Evolutionary conservation across 2,329 filamentous ascomycete species (phyloP), one percentile per base, ranked within the genome.

Genomic region (Ilyonectria destructans): DNA sequence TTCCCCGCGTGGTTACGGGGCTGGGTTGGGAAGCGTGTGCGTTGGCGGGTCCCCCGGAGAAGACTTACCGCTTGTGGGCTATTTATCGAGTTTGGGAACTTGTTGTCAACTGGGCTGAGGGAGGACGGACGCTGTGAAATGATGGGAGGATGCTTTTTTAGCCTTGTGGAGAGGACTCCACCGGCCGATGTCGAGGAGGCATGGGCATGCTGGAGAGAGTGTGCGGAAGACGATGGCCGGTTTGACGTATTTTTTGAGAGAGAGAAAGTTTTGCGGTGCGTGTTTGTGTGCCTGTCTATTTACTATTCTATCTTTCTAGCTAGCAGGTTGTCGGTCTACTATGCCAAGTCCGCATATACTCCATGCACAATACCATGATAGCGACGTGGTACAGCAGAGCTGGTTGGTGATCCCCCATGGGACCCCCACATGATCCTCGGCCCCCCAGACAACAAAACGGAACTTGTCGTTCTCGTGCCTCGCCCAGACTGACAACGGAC

Each of bases 1-100:
- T 55, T 60, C 62, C 62, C 62, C 62, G 62, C 62, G 57, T 59
- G 62, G 45, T 4, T 13, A 46, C 7, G 23, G 21, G 45, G n/a
- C 19, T 40, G 31, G 56, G 33, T 5, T 13, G 4, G 48, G 23
- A 52, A 29, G 31, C 31, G 31, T 10, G 31, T 12, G 23, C 23
- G 23, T 26, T 5, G 31, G 48, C 48, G 48, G 48, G 48, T 33
- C 33, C 35, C 23, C 26, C 19, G 48, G 55, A n/a, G 15, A 55
- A 10, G 35, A 13, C 54, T 65, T 65, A 31, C 62, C 48, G 48
- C 48, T 54, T 59, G 48, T 48, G 62, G 62, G 48, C 12, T 33
- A 26, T 26, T 5, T 26, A 6, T 26, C 26, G 26, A 26, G 26
- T 26, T 26, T 26, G 26, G 26, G 26, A 6, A 26, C 26, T 26